Evolutionary conservation across 352 stramenopile genomes (phyloP), one percentile per base, ranked within the genome.

Genomic region (Thalassiosira mediterranea): DNA sequence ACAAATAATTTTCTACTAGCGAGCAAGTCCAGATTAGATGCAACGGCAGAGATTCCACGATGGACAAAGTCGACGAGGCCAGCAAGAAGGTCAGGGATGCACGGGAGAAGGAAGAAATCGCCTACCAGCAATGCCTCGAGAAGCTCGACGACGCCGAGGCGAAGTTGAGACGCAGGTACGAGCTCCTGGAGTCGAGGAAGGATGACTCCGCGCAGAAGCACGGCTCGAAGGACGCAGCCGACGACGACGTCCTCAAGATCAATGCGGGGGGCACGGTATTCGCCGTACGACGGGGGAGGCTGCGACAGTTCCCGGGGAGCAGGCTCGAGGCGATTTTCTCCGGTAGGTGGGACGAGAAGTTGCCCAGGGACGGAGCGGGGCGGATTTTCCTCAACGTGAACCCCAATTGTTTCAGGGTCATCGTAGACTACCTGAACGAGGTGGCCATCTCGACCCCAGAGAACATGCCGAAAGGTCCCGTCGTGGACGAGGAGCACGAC

Each of bases 381-480:
- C 15, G 46, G 1, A 29, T 69, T 13, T 69, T 69, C 31, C 34
- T 69, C 21, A 44, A 69, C 31, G 44, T 69, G 11, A 28, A 61
- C 29, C 38, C 38, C 1, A 34, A 44, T 38, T 38, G 28, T 13
- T 69, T 69, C 25, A n/a, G 29, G 31, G 44, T 21, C 2, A 69
- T 69, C 17, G 40, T 69, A 26, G 44, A 60, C 28, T 69, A 69
- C 44, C 31, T 69, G 25, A 61, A 62, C 52, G 25, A 70, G 28
- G 26, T 70, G 28, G 28, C 25, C 11, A 61, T 58, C 7, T 60
- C 42, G 3, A 26, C 29, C 8, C 13, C 21, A 17, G 44, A 32
- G 2, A 48, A 32, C 5, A 17, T 0, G 29, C 46, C 29, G 23
- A 19, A 32, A 13, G 5, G 5, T 2, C 58, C 58, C 15, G 26